Percentiles rank a stretch among this genome's conserved stretches.
phyloP scores from a whole-genome alignment of 305 asterid genomes.

The Fraxinus albicans region DNA sequence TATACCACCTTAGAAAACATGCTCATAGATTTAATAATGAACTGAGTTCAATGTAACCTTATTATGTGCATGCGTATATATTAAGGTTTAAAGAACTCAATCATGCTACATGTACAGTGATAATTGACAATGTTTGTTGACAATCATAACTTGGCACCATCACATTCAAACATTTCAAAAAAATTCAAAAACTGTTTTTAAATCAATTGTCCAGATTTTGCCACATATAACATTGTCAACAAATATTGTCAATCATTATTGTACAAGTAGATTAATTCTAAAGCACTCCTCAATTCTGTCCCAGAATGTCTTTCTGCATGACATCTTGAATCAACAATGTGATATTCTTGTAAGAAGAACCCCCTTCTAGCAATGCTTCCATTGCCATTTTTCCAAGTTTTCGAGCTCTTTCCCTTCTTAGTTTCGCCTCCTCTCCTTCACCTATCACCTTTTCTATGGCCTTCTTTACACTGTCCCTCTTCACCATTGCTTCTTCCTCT shows the following conservation, averaged over 20 bases:
- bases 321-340: slow-evolving; percentile 48
- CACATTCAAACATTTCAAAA: too few relatives aligned
- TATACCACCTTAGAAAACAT: neutral
- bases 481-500: slow-evolving; percentile 27
- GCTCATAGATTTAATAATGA: neutral
- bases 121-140: too few relatives aligned
- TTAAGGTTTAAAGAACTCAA: neutral
- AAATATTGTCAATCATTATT: too few relatives aligned
- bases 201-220: too few relatives aligned
- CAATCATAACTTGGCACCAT: too few relatives aligned
- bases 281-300: neutral
- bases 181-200: too few relatives aligned
- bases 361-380: slow-evolving; percentile 35
- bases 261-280: too few relatives aligned
- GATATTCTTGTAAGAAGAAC: slow-evolving; percentile 39
- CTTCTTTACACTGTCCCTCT: slow-evolving; percentile 24
- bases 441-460: slow-evolving; percentile 37
- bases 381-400: slow-evolving; percentile 35
- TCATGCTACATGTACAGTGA: too few relatives aligned
- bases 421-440: slow-evolving; percentile 32
- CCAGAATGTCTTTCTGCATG: neutral
- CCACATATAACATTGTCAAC: too few relatives aligned
- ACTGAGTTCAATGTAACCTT: neutral
- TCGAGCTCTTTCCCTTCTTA: slow-evolving; percentile 36
- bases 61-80: neutral